Evolutionary conservation across 163 green algal genomes (phyloP), one percentile per base, ranked within the genome.

Genomic region (Scenedesmus sp.): DNA sequence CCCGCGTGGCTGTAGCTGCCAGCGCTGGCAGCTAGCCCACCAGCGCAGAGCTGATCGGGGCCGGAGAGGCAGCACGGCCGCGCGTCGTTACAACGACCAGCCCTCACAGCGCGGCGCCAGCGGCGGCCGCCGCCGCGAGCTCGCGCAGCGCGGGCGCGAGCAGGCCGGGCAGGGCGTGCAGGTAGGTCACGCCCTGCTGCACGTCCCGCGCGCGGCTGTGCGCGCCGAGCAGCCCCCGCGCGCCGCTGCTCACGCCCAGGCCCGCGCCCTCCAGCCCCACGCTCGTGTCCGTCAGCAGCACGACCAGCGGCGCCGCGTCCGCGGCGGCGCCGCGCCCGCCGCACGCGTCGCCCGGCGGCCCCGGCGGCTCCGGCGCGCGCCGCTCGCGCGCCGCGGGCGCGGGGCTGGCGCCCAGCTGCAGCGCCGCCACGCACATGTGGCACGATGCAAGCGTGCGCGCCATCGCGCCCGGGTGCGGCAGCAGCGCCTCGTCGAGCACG

Each of bases 101-200:
- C n/a, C n/a, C n/a, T n/a, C n/a, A n/a, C n/a, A n/a, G n/a, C n/a
- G n/a, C n/a, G n/a, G n/a, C n/a, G n/a, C n/a, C n/a, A n/a, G n/a
- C n/a, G n/a, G n/a, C n/a, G n/a, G 17, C 34, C 29, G 34, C 60
- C 17, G 31, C 34, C 60, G 28, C 22, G 28, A 73, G 17, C 64
- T 60, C 36, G 31, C 44, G 26, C 57, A 78, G 56, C 70, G 60
- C 33, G 14, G 56, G 70, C 26, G 47, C 20, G 36, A 70, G 36
- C 36, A 63, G 22, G 6, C n/a, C 70, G 5, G 70, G 70, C 56
- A 78, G 51, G 54, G 39, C 54, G 24, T 70, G 54, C 70, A 78
- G 70, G 45, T 76, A 66, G 24, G 22, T 70, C 22, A 70, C 58
- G 0, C 39, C 22, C 42, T 70, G 70, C 70, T 78, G 70, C 56